A percentile compares a stretch with the other conserved stretches of the same genome.
phyloP scores from a whole-genome alignment of 108 stramenopile species.

The Pseudonitzschia delicatissima region DNA sequence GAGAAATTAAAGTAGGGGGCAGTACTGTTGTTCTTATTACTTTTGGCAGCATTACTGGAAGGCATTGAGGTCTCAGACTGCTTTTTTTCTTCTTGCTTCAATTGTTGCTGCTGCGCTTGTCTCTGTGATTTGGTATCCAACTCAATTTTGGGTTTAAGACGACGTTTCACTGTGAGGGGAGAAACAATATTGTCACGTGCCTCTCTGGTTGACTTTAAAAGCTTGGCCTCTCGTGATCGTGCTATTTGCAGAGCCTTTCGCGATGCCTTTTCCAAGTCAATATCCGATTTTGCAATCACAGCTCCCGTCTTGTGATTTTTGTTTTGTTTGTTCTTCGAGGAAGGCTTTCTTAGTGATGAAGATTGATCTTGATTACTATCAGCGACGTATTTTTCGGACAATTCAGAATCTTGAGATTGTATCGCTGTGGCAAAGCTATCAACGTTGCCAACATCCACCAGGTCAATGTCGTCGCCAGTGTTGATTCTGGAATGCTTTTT shows the following conservation, averaged over 20 bases:
- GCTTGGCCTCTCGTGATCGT: constrained; percentile 45
- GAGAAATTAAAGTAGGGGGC: constrained; percentile 44
- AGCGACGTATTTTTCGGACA: background rate
- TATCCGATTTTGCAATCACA: constrained; percentile 9
- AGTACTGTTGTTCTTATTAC: constrained; percentile 15
- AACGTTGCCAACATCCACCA: background rate
- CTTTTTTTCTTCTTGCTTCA: background rate
- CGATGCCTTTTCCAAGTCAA: constrained; percentile 23
- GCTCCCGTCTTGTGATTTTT: background rate
- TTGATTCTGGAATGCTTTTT: too few relatives aligned
- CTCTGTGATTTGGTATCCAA: constrained; percentile 46
- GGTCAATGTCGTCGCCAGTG: background rate
- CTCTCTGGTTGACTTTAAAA: constrained; percentile 46
- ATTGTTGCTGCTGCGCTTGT: constrained; percentile 14
- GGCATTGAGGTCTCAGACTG: too few relatives aligned
- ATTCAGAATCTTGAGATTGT: constrained; percentile 15
- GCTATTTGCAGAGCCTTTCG: constrained; percentile 39
- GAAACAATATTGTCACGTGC: constrained; percentile 64
- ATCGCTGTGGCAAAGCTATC: constrained; percentile 24
- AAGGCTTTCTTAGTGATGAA: background rate
- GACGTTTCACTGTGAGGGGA: constrained; percentile 73
- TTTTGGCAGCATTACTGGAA: constrained; percentile 14
- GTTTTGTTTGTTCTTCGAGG: background rate
- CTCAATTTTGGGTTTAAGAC: constrained; percentile 77
- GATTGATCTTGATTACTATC: background rate